phyloP scores from a whole-genome alignment of 257 asterid species.

The Rehmannia glutinosa region DNA sequence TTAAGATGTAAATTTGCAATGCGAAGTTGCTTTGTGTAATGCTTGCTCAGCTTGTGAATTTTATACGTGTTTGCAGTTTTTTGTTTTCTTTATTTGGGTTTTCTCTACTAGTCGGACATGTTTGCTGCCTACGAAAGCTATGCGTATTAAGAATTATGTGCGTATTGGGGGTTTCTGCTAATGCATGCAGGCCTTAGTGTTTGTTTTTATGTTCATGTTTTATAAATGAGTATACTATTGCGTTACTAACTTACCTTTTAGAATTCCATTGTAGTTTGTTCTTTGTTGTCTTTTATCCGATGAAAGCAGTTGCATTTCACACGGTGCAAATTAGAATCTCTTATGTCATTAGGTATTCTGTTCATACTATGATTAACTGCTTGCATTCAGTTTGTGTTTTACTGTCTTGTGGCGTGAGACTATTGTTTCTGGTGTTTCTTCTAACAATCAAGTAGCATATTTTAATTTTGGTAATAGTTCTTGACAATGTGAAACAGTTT shows the following conservation, averaged over 20 bases:
- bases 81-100: neutral
- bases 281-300: neutral
- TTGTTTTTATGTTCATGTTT: neutral
- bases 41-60: slow-evolving; percentile 1
- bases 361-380: neutral
- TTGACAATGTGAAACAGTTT: neutral
- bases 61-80: neutral
- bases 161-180: neutral
- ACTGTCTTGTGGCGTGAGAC: neutral
- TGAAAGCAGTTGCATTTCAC: neutral
- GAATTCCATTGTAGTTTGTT: neutral
- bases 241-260: neutral
- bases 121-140: neutral
- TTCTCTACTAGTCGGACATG: neutral
- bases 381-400: neutral
- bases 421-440: neutral
- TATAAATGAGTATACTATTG: neutral
- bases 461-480: neutral
- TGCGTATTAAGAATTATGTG: neutral
- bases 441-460: neutral
- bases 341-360: neutral
- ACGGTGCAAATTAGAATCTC: neutral
- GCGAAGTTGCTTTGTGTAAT: neutral
- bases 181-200: slow-evolving; percentile 23
- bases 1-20: slow-evolving; percentile 7